Base-by-base conservation (phyloP, 805 yeast genomes). In the Suhomyces faveliae region DNA sequence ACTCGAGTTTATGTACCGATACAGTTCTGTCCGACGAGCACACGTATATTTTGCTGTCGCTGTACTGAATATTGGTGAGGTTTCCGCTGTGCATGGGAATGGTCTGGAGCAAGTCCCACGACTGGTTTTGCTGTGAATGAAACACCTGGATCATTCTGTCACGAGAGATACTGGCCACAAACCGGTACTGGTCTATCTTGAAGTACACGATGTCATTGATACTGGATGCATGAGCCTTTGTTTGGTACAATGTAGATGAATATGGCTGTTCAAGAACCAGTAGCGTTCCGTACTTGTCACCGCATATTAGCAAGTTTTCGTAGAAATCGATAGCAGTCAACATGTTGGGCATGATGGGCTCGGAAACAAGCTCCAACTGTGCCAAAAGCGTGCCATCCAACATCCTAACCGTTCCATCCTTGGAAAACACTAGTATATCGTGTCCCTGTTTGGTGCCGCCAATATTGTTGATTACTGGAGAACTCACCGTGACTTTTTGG, bases 111-210 rank as follows among this genome's bases (percentile, higher is more conserved):
- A 85, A 62, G 4, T 66, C 71, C 87, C 88, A 84, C 0, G 53
- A 41, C 2, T 51, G 47, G 3, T 40, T 45, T 3, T 21, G 17
- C 41, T 62, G 65, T 4, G 27, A 20, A 11, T 59, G 56, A 49
- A 79, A 80, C 0, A 83, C 58, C 58, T 84, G 89, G 24, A 84
- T 74, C 71, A 83, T 84, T 44, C 89, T 58, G 58, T 84, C 89
- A 37, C 88, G 63, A 1, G 85, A 79, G 22, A 78, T 76, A 35
- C 80, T 74, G 15, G 73, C 71, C 4, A 77, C 56, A 41, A 76
- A 68, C 30, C 64, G 56, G n/a, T 29, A 21, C 0, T 51, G 50
- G 0, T 51, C 64, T 3, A 66, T 47, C 38, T 61, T 56, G 47
- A 77, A 76, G 43, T 60, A 65, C 1, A 61, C 46, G 1, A 80